A percentile compares a stretch with the other conserved stretches of the same genome.
Conservation (phyloP, 2,329 filamentous ascomycete species). For the Colletotrichum orbiculare region DNA sequence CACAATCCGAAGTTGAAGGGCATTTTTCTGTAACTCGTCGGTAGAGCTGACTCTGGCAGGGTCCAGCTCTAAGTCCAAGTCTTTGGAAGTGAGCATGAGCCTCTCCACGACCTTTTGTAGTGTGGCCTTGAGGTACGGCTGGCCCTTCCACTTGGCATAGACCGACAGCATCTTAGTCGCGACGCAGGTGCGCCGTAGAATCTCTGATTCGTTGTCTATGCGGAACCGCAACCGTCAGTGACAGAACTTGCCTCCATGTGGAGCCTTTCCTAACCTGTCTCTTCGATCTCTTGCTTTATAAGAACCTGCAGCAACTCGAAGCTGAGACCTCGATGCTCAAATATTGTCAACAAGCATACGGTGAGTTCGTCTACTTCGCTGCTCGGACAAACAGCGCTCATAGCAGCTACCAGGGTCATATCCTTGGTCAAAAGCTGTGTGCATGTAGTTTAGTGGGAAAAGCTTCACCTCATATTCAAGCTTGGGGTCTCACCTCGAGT, state of each 20-base stretch:
- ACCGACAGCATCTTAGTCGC: conserved; percentile 79
- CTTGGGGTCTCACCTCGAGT: conserved; percentile 57
- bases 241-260: neutral
- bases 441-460: conserved; percentile 19
- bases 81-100: conserved; percentile 73
- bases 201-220: conserved; percentile 73
- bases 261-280: conserved; percentile 61
- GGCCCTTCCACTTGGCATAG: conserved; percentile 78
- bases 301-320: conserved; percentile 73
- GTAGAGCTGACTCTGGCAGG: conserved; percentile 68
- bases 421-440: conserved; percentile 69
- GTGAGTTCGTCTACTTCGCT: conserved; percentile 76
- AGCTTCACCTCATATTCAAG: conserved; percentile 13
- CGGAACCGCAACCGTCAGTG: conserved; percentile 4
- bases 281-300: conserved; percentile 76
- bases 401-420: conserved; percentile 70
- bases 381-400: conserved; percentile 74
- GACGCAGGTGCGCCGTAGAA: conserved; percentile 75
- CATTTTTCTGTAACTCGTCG: conserved; percentile 75
- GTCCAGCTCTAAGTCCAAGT: conserved; percentile 75
- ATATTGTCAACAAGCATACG: conserved; percentile 75
- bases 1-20: conserved; percentile 72
- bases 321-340: conserved; percentile 72
- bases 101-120: conserved; percentile 75
- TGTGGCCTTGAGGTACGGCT: conserved; percentile 70